These are phyloP conservation scores for Cytospora mali DNA, from an alignment of 2,329 filamentous ascomycete species.

Conservation along the genomic window DNA sequence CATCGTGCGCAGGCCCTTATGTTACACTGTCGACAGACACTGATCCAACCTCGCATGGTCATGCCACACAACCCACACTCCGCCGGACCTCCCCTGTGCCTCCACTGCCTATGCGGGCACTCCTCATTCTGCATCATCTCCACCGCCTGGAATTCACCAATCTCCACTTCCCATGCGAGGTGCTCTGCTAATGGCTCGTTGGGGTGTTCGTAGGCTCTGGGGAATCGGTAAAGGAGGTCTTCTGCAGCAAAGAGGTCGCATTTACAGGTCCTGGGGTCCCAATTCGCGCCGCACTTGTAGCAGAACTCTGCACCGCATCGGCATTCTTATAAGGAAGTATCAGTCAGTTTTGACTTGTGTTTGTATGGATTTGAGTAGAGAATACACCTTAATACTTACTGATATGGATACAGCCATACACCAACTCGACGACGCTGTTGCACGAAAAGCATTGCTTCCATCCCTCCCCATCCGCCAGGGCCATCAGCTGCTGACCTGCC, in stretches of 20 bases:
- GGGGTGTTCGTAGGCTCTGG: too few relatives aligned
- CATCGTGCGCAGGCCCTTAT: background rate
- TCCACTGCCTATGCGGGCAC: background rate
- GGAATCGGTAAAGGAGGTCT: accelerated
- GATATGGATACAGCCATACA: slow-evolving; percentile 58
- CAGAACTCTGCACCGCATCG: slow-evolving; percentile 52
- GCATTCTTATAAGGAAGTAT: slow-evolving; percentile 30
- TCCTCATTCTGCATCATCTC: background rate
- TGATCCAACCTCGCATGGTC: background rate
- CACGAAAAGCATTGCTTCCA: slow-evolving; percentile 58
- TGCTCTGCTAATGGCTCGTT: too few relatives aligned
- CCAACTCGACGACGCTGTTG: slow-evolving; percentile 50
- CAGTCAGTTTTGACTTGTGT: background rate
- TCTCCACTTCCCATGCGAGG: too few relatives aligned
- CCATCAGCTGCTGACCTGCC: slow-evolving; percentile 43
- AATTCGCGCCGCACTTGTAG: slow-evolving; percentile 47
- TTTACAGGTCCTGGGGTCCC: slow-evolving; percentile 39
- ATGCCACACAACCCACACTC: background rate
- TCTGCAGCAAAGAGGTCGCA: background rate
- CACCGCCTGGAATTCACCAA: background rate
- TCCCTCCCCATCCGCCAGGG: slow-evolving; percentile 43
- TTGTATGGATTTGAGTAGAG: slow-evolving; percentile 1
- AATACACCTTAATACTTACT: slow-evolving; percentile 45
- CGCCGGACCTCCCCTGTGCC: background rate
- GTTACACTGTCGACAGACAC: background rate